phyloP scores from a whole-genome alignment of 306 rosid species.

The Medicago arabica region DNA sequence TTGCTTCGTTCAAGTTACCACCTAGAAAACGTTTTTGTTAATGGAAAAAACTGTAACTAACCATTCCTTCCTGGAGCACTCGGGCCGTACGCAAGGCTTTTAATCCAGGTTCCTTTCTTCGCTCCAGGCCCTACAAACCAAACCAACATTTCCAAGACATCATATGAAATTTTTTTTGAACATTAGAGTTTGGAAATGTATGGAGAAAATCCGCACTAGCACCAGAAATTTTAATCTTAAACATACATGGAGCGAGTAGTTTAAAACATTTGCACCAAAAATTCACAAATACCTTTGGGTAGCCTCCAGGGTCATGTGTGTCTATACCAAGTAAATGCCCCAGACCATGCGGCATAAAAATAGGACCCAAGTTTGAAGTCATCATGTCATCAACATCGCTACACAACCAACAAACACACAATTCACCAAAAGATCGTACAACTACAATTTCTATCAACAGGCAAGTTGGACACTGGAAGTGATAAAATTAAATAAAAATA shows the following conservation, averaged over 20 bases:
- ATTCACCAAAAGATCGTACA: background rate
- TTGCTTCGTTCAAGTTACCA: conserved; percentile 2
- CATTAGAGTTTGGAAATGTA: background rate
- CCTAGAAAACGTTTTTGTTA: background rate
- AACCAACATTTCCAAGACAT: conserved; percentile 29
- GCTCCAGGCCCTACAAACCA: conserved; percentile 64
- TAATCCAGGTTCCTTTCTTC: conserved; percentile 80
- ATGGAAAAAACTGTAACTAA: conserved; percentile 47
- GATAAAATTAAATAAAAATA: background rate
- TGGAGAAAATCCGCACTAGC: background rate
- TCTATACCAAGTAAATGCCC: conserved; percentile 97
- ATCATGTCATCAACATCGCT: conserved; percentile 82
- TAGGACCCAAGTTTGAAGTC: conserved; percentile 70
- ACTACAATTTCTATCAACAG: conserved; percentile 16
- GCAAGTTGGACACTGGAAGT: conserved; percentile 23
- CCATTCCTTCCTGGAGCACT: conserved; percentile 84
- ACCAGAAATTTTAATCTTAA: background rate
- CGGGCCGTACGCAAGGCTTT: conserved; percentile 72
- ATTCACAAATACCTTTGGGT: conserved; percentile 59
- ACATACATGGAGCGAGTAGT: conserved; percentile 4
- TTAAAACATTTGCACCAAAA: conserved; percentile 32
- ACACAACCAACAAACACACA: conserved; percentile 29
- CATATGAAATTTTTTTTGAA: conserved; percentile 11
- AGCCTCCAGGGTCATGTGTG: conserved; percentile 98
- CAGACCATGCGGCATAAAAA: conserved; percentile 93